phyloP scores from a whole-genome alignment of 257 asterid genomes.

The Rehmannia glutinosa region DNA sequence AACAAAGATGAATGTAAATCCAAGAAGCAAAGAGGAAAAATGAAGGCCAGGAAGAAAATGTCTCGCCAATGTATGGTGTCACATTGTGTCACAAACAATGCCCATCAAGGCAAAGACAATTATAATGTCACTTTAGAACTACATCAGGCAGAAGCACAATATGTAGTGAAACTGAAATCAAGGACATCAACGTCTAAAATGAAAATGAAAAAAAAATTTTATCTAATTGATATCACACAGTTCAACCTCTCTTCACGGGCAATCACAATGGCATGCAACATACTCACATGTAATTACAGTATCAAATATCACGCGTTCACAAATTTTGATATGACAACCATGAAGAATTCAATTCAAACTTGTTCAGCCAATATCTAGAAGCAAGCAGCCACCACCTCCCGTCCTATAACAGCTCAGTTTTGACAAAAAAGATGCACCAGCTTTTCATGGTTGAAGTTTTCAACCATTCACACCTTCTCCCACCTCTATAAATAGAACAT shows the following conservation, averaged over 20 bases:
- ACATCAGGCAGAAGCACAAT: no score
- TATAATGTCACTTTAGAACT: not conserved
- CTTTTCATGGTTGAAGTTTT: no score
- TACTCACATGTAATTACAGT: not conserved
- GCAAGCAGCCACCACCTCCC: no score
- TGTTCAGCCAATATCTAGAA: no score
- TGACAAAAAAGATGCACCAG: no score
- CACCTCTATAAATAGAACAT: no score
- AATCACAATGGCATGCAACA: no score
- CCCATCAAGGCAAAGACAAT: no score
- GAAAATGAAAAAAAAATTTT: not conserved
- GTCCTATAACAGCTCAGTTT: no score
- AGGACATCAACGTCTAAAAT: not conserved
- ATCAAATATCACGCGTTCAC: not conserved
- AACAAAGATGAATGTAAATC: not conserved
- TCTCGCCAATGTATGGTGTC: not conserved
- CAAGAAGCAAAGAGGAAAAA: conserved; percentile 6
- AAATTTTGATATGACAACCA: not conserved
- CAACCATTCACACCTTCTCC: no score
- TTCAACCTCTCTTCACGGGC: not conserved
- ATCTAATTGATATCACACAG: not conserved
- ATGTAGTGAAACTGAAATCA: not conserved
- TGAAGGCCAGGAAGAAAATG: not conserved
- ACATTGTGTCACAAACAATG: no score
- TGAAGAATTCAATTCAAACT: no score